Evolutionary conservation across 768 basidiomycete genomes (phyloP).

Genomic region (Rhizopogon vulgaris): DNA sequence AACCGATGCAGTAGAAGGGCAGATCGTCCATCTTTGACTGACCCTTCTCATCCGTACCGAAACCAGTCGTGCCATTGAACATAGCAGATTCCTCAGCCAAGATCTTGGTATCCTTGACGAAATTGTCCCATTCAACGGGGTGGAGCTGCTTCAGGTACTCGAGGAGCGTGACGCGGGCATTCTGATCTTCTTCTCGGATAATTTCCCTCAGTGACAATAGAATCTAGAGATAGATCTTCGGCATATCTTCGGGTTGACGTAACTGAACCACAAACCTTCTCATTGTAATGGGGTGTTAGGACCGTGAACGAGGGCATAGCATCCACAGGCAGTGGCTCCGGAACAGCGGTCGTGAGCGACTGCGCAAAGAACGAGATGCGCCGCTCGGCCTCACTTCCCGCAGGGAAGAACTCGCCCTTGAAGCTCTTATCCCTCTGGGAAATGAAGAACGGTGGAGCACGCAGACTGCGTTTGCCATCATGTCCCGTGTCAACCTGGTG

Average conservation of each 20-base stretch:
- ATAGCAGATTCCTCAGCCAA: constrained; percentile 91
- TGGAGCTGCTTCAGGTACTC: constrained; percentile 99
- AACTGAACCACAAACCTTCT: constrained; percentile 57
- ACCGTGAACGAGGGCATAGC: constrained; percentile 99
- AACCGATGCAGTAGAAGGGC: constrained; percentile 97
- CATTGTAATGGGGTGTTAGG: constrained; percentile 95
- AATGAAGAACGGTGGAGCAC: constrained; percentile 97
- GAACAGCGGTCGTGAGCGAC: constrained; percentile 91
- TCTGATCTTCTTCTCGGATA: constrained; percentile 96
- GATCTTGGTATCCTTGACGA: constrained; percentile 99
- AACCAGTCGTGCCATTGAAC: constrained; percentile 73
- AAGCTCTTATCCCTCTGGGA: constrained; percentile 85
- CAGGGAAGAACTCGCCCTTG: constrained; percentile 89
- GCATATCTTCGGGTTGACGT: not conserved
- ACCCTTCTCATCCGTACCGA: constrained; percentile 76
- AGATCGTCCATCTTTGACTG: constrained; percentile 84
- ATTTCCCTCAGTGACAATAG: constrained; percentile 95
- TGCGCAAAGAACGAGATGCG: constrained; percentile 99
- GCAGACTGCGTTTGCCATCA: constrained; percentile 84
- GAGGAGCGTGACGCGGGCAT: constrained; percentile 92
- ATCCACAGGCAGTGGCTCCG: constrained; percentile 90
- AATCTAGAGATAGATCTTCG: constrained; percentile 46
- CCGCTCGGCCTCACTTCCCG: constrained; percentile 92
- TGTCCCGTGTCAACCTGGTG: constrained; percentile 86
- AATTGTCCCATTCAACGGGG: constrained; percentile 98